Evolutionary conservation across 176 grass and related monocot genomes (phyloP), one percentile per base, ranked within the genome.

Genomic region (Luzula sylvatica): DNA sequence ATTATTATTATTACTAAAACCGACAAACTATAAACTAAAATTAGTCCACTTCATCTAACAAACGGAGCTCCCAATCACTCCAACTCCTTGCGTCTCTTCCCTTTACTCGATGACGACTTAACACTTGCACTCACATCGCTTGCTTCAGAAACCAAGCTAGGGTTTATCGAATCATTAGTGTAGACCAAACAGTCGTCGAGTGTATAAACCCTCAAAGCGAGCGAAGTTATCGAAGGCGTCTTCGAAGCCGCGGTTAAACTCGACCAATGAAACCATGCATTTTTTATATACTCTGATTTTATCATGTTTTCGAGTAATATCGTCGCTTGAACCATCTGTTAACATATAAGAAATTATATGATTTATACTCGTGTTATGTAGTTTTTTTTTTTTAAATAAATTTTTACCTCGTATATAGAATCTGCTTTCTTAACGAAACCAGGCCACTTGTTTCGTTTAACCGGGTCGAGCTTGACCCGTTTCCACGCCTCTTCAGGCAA

Each of bases 231-330:
- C 15, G 78, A 86, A 65, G 92, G 63, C 14, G 85, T 83, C 65
- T 79, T 98, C 19, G 77, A 72, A 32, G 92, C 85, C 50, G 82
- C 92, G 22, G 77, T 90, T 43, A 86, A 77, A 54, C 77, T 89
- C 27, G 85, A 98, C 92, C 92, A 98, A 78, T 86, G 85, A 80
- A 80, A 98, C 92, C 92, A 98, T 53, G 60, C 66, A 23, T 84
- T 78, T 75, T 89, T 90, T 67, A 98, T 56, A 50, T 76, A 82
- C 32, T 90, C 85, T 1, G 81, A 46, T 76, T 83, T 98, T 57
- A 90, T 74, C 85, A 90, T 86, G 15, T 53, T 46, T 56, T 86
- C 81, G 63, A 98, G 65, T 53, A 98, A 38, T 38, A 62, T 77
- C 11, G 74, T 74, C 50, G 85, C 81, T 68, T 86, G 58, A 21